These are phyloP conservation scores for Podospora anserina DNA, from an alignment of 495 filamentous ascomycete species.

Conservation along the genomic window DNA sequence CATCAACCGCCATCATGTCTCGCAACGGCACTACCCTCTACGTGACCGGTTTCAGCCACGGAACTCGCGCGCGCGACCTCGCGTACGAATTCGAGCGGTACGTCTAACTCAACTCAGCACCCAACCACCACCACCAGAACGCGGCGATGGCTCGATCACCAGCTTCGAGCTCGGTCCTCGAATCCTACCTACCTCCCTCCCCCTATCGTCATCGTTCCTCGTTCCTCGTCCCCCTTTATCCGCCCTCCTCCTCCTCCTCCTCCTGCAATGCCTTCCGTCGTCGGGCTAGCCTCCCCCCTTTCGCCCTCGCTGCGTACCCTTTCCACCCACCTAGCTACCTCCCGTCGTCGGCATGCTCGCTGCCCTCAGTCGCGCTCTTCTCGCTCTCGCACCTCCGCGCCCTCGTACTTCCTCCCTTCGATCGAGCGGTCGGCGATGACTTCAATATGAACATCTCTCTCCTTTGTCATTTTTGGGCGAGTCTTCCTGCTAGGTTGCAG, in stretches of 20 bases:
- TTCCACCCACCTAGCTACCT: conserved; percentile 27
- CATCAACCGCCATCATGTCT: conserved; percentile 63
- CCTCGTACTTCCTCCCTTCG: conserved; percentile 41
- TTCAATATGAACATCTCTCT: conserved; percentile 20
- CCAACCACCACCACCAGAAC: conserved; percentile 10
- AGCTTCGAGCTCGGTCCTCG: conserved; percentile 42
- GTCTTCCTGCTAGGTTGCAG: conserved; percentile 37
- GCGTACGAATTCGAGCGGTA: conserved; percentile 99
- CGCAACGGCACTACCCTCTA: conserved; percentile 92
- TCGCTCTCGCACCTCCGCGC: conserved; percentile 31
- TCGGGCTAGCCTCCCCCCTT: conserved; percentile 27
- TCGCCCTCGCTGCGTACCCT: conserved; percentile 35
- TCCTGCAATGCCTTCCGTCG: conserved; percentile 14
- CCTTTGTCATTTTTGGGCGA: conserved; percentile 34
- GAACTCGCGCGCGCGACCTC: conserved; percentile 98
- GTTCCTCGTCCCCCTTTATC: conserved; percentile 33
- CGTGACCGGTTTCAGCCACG: conserved; percentile 95
- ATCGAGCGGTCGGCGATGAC: conserved; percentile 57
- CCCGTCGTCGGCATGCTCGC: conserved; percentile 37
- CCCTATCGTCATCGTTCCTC: conserved; percentile 21
- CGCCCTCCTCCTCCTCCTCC: conserved; percentile 46
- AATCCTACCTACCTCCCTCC: conserved; percentile 28
- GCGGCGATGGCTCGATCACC: conserved; percentile 46
- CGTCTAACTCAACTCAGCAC: conserved; percentile 23
- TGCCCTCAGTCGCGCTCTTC: conserved; percentile 21